These are phyloP conservation scores for Phytophthora ohioensis DNA, from an alignment of 352 stramenopile species.

Conservation along the genomic window DNA sequence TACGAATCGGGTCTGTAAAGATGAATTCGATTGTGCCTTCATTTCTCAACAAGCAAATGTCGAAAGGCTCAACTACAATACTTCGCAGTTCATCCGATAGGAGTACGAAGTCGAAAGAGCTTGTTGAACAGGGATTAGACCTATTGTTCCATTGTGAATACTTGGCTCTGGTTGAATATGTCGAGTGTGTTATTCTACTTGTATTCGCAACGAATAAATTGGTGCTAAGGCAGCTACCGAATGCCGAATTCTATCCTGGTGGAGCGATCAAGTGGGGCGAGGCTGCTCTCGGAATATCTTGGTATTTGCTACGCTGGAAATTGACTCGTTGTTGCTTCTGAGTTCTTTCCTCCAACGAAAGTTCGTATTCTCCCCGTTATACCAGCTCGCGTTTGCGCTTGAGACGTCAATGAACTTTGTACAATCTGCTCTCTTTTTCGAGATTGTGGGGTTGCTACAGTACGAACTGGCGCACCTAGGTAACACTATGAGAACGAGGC, in stretches of 20 bases:
- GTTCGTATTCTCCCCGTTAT: conserved; percentile 38
- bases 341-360: conserved; percentile 35
- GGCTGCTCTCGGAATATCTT: conserved; percentile 10
- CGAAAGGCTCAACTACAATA: neutral
- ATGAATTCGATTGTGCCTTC: neutral
- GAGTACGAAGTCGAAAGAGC: neutral
- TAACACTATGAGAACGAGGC: neutral
- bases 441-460: conserved; percentile 17
- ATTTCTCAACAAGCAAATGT: neutral
- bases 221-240: conserved; percentile 42
- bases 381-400: conserved; percentile 49
- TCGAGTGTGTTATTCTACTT: conserved; percentile 50
- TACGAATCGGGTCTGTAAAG: neutral
- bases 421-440: conserved; percentile 3
- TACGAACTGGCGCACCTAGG: conserved; percentile 27
- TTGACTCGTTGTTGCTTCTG: conserved; percentile 38
- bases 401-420: conserved; percentile 31
- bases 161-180: conserved; percentile 47
- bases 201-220: conserved; percentile 43
- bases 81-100: neutral
- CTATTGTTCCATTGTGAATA: conserved; percentile 50
- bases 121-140: conserved; percentile 32
- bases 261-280: conserved; percentile 15
- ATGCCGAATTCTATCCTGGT: conserved; percentile 41
- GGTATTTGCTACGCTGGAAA: conserved; percentile 44